Evolutionary conservation across 192 early-diverging fungal species (phyloP), one percentile per base, ranked within the genome.

Genomic region (Geosiphon pyriformis): DNA sequence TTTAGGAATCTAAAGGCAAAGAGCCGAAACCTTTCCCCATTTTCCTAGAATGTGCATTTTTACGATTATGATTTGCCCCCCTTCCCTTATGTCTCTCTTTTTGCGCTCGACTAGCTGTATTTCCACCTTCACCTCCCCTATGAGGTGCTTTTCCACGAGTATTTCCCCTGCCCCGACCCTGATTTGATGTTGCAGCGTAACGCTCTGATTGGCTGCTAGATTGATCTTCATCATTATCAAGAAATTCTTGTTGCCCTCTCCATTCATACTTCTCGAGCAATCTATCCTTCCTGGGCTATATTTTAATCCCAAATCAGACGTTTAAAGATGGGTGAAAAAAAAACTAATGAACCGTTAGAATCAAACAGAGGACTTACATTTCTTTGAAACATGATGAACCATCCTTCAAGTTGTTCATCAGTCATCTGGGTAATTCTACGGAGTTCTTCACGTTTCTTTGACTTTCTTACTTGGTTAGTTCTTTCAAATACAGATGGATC

Each of bases 361-460:
- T 35, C 27, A 25, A 51, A 42, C 72, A 27, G 10, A 34, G 34
- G 20, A 80, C 85, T 81, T 78, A 90, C 89, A 67, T 93, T 92
- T 51, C 92, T 77, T 50, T 78, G 76, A 68, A 92, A 87, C 94
- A 98, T 96, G 18, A 82, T 82, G 37, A 77, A 85, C 95, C 95
- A 98, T 32, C 95, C 95, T 68, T 94, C 92, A 4, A 98, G 76
- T 75, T 95, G 93, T 72, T 98, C 93, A 65, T 95, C 89, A 4
- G 84, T 88, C 82, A 92, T 83, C 23, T 84, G 80, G 2, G 92
- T 92, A 62, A 80, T 70, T 31, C 81, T 74, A 20, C 83, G 78
- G 22, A 98, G 73, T 15, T 75, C 65, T 31, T 69, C 77, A 37
- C 94, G 74, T 49, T 80, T 76, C 11, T 80, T 68, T 3, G 83